Evolutionary conservation across 768 basidiomycete species (phyloP), one percentile per base, ranked within the genome.

Genomic region (Phanerochaete sordida): DNA sequence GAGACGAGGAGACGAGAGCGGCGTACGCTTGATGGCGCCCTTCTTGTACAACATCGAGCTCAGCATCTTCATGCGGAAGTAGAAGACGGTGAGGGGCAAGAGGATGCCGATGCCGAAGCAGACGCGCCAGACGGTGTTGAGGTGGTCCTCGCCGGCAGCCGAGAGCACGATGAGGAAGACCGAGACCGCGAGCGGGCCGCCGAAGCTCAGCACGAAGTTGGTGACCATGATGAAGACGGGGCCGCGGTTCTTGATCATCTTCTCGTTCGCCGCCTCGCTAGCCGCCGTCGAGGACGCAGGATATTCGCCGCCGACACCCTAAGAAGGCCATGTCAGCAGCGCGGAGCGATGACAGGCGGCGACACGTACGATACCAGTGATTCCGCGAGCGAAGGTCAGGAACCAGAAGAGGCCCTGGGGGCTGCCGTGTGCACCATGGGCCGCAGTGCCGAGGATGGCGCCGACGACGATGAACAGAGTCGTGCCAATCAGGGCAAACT

Each of bases 221-320:
- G 86, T 90, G 59, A 88, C 87, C 81, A 91, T 82, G 67, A 88
- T 85, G 71, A 90, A 89, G 21, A 86, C 82, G 63, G 86, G 85
- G 0, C 90, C 90, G 37, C 88, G 81, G 55, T 77, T 70, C 64
- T 79, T 76, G 28, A 81, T 57, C 72, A 82, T 82, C 65, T 81
- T 83, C 71, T 91, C 88, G 66, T 91, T 90, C 19, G 88, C 86
- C 30, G 88, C 82, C 70, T 91, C 89, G 30, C 81, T 82, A 4
- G 88, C 88, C 44, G 81, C 81, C 0, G 86, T 85, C 0, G 84
- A 86, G 6, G 84, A 87, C 6, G 86, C 86, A 0, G 89, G 88
- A 70, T 91, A 91, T 74, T 91, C 88, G 26, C 88, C 88, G 35
- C 88, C 88, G 13, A 88, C 87, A 60, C 88, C 88, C 79, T 86